phyloP scores from a whole-genome alignment of 2,329 filamentous ascomycete genomes.

The Myriosclerotinia scirpicola region DNA sequence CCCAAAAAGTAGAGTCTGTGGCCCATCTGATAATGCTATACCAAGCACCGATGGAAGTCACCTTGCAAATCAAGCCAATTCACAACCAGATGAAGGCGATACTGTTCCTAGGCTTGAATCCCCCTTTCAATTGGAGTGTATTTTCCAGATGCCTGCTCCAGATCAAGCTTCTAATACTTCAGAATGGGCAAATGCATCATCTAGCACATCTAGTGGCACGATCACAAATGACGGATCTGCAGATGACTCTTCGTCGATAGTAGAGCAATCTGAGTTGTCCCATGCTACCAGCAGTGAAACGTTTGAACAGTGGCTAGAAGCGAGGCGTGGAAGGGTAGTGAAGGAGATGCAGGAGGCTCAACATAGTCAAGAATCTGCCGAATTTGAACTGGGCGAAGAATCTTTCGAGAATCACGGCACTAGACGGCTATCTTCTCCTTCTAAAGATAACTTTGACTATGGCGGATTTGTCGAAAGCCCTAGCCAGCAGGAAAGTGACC shows the following conservation, averaged over 20 bases:
- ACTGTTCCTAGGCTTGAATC: not conserved
- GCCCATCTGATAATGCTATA: not conserved
- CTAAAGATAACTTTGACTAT: constrained; percentile 38
- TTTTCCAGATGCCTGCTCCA: not conserved
- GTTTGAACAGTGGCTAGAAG: constrained; percentile 11
- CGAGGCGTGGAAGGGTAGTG: constrained; percentile 6
- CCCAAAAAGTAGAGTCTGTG: constrained; percentile 8
- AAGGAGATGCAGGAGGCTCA: constrained; percentile 6
- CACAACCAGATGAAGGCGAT: too few relatives aligned
- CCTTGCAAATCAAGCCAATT: constrained; percentile 7
- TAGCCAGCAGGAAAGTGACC: constrained; percentile 17
- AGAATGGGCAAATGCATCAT: constrained; percentile 4
- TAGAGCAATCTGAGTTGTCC: not conserved
- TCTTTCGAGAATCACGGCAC: constrained; percentile 10
- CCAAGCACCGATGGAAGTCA: constrained; percentile 20
- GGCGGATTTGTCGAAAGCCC: constrained; percentile 36
- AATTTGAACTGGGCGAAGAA: constrained; percentile 12
- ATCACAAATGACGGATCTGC: not conserved
- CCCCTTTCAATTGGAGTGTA: constrained; percentile 6
- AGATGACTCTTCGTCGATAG: not conserved
- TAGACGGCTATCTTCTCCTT: constrained; percentile 24
- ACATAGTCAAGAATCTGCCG: constrained; percentile 15
- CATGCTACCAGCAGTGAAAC: not conserved
- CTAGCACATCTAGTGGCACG: not conserved
- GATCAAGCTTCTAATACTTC: not conserved